These are phyloP conservation scores for Aspergillus egyptiacus DNA, from an alignment of 495 filamentous ascomycete genomes.

Conservation along the genomic window DNA sequence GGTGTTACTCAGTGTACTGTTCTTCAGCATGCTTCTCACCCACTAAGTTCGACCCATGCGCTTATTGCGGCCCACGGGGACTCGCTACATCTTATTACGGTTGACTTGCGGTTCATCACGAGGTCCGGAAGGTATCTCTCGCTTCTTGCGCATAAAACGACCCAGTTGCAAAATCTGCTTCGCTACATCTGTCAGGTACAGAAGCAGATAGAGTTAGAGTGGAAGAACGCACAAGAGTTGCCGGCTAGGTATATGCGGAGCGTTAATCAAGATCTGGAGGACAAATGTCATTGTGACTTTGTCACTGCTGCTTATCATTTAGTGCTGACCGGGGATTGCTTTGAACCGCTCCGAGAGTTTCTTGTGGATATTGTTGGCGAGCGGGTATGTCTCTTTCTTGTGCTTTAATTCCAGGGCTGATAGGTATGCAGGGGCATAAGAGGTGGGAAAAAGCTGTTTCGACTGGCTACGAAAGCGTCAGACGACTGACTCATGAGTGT, in stretches of 20 bases:
- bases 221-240: slow-evolving; percentile 75
- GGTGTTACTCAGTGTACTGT: slow-evolving; percentile 20
- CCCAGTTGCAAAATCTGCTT: slow-evolving; percentile 77
- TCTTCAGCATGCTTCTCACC: slow-evolving; percentile 62
- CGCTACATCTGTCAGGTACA: slow-evolving; percentile 76
- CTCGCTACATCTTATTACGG: slow-evolving; percentile 58
- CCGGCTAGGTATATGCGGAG: slow-evolving; percentile 69
- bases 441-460: slow-evolving; percentile 87
- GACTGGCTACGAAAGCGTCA: slow-evolving; percentile 68
- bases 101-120: slow-evolving; percentile 77
- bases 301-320: slow-evolving; percentile 78
- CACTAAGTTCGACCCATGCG: slow-evolving; percentile 67
- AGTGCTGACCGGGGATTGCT: slow-evolving; percentile 77
- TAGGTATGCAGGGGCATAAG: slow-evolving; percentile 69
- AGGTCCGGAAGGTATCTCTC: slow-evolving; percentile 75
- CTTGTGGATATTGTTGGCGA: slow-evolving; percentile 81
- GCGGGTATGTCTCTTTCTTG: slow-evolving; percentile 48
- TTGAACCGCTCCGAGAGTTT: slow-evolving; percentile 74
- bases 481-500: slow-evolving; percentile 74
- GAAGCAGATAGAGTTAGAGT: slow-evolving; percentile 66
- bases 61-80: slow-evolving; percentile 48
- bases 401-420: slow-evolving; percentile 9
- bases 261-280: slow-evolving; percentile 58
- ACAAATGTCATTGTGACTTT: slow-evolving; percentile 57
- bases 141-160: slow-evolving; percentile 76